A percentile compares a stretch with the other conserved stretches of the same genome.
Conservation (phyloP, 495 filamentous ascomycete genomes). For the Annulohypoxylon moriforme region DNA sequence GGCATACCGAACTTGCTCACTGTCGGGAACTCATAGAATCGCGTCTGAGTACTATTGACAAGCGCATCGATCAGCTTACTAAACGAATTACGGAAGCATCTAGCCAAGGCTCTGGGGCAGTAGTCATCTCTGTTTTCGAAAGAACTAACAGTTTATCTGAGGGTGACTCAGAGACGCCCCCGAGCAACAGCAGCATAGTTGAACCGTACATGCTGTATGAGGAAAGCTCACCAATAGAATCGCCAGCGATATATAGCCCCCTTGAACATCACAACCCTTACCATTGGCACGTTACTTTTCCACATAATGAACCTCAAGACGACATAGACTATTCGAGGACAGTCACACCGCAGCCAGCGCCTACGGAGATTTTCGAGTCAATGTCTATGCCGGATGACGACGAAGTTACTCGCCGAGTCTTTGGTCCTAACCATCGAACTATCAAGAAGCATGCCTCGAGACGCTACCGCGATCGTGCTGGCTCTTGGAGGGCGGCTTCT, state of each 20-base stretch:
- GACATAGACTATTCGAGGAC: constrained; percentile 38
- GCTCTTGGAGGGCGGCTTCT: constrained; percentile 58
- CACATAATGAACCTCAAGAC: constrained; percentile 13
- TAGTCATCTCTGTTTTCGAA: constrained; percentile 76
- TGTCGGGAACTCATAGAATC: constrained; percentile 61
- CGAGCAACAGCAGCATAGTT: constrained; percentile 50
- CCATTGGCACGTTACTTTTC: constrained; percentile 48
- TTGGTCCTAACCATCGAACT: constrained; percentile 58
- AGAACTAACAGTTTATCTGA: constrained; percentile 74
- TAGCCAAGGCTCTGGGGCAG: constrained; percentile 56
- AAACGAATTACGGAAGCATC: constrained; percentile 59
- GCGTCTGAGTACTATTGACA: constrained; percentile 64
- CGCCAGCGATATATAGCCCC: constrained; percentile 42
- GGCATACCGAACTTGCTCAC: constrained; percentile 48
- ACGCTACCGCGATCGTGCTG: constrained; percentile 61
- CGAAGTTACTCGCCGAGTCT: constrained; percentile 42
- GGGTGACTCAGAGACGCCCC: constrained; percentile 51
- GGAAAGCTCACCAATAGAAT: constrained; percentile 40
- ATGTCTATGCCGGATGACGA: constrained; percentile 48
- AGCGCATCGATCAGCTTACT: constrained; percentile 67
- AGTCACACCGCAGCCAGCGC: constrained; percentile 42
- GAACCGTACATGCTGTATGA: constrained; percentile 45
- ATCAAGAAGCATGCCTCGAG: constrained; percentile 53
- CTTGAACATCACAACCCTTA: constrained; percentile 46
- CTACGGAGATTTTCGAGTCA: constrained; percentile 48